These are phyloP conservation scores for Fusarium heterosporum DNA, from an alignment of 2,329 filamentous ascomycete genomes.

Conservation along the genomic window DNA sequence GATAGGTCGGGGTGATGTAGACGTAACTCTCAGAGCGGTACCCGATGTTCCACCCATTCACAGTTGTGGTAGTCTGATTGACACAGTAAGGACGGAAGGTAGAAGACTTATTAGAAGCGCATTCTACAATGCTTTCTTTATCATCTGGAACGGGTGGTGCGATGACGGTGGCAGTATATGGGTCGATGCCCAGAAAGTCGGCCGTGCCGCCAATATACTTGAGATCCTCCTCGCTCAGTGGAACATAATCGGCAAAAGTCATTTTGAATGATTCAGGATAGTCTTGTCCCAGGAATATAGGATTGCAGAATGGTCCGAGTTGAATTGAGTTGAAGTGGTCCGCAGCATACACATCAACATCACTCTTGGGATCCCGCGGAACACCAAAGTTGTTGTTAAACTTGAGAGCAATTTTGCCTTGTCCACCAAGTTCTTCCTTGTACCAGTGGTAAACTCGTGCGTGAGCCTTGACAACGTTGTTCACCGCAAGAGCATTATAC, in stretches of 20 bases:
- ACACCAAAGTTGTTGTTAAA: conserved; percentile 64
- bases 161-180: conserved; percentile 68
- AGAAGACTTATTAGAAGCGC: conserved; percentile 59
- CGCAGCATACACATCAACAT: conserved; percentile 58
- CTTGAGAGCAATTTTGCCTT: conserved; percentile 63
- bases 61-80: conserved; percentile 58
- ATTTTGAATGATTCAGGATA: conserved; percentile 62
- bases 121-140: conserved; percentile 58
- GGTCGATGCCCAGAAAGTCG: conserved; percentile 68
- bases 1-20: conserved; percentile 69
- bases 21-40: conserved; percentile 66
- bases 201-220: conserved; percentile 61
- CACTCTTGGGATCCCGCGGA: conserved; percentile 55
- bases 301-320: conserved; percentile 64
- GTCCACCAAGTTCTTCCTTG: conserved; percentile 63
- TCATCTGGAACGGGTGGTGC: conserved; percentile 54
- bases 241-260: conserved; percentile 59
- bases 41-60: conserved; percentile 68
- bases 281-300: conserved; percentile 63
- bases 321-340: conserved; percentile 61
- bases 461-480: conserved; percentile 61
- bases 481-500: conserved; percentile 54
- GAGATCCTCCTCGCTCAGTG: conserved; percentile 62
- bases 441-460: conserved; percentile 65
- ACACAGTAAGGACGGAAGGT: conserved; percentile 65